These are phyloP conservation scores for Arthrocladium fulminans DNA, from an alignment of 2,329 filamentous ascomycete genomes.

Conservation along the genomic window DNA sequence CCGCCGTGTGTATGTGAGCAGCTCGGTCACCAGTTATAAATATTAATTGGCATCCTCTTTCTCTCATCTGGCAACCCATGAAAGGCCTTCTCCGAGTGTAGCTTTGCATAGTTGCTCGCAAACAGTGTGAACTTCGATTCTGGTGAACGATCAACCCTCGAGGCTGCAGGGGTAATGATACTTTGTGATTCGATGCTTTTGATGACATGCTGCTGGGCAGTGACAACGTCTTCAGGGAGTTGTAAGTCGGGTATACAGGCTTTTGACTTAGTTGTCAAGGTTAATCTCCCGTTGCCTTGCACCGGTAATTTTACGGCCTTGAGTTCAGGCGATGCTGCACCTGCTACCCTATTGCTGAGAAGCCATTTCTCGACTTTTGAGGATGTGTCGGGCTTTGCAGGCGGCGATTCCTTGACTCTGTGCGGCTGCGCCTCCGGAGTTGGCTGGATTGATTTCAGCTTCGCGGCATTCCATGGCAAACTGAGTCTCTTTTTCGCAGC, in stretches of 20 bases:
- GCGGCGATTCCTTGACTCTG: background rate
- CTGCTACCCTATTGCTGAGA: background rate
- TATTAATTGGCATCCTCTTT: background rate
- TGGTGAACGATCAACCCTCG: background rate
- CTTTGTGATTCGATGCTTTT: conserved; percentile 3
- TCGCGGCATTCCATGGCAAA: background rate
- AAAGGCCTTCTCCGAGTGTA: background rate
- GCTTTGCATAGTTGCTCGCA: background rate
- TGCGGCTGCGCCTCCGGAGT: background rate
- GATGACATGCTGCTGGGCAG: background rate
- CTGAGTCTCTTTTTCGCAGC: background rate
- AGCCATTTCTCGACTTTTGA: conserved; percentile 9
- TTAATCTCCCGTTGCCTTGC: background rate
- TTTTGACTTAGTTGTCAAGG: background rate
- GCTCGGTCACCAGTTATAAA: conserved; percentile 1
- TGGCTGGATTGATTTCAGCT: background rate
- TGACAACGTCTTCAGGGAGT: background rate
- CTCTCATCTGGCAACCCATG: background rate
- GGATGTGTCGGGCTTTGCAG: background rate
- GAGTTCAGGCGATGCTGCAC: conserved; percentile 5
- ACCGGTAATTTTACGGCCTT: background rate
- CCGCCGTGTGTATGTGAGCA: background rate
- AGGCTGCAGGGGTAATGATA: background rate
- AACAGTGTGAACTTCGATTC: background rate
- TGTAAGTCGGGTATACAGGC: background rate